Conservation (phyloP, 441 rosid genomes). For the Brassica balearica region DNA sequence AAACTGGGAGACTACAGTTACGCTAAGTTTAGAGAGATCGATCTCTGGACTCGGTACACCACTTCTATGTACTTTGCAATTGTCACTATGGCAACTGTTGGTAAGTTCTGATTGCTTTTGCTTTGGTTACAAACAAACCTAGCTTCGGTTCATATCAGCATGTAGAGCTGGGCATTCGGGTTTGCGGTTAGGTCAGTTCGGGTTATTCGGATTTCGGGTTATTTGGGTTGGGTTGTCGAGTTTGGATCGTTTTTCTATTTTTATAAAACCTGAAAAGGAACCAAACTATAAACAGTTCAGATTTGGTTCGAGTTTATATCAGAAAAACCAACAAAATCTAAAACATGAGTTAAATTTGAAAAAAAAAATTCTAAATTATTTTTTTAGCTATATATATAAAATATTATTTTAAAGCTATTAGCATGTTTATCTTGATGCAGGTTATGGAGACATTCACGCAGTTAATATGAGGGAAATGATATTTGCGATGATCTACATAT, state of each 20-base stretch:
- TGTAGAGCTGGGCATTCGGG: constrained; percentile 42
- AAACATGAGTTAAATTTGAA: too few species aligned
- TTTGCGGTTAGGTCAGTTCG: constrained; percentile 57
- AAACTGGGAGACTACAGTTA: constrained; percentile 62
- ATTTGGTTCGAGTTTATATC: background rate
- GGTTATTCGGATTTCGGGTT: background rate
- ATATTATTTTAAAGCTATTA: constrained; percentile 42
- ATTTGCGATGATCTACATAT: constrained; percentile 65
- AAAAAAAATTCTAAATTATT: background rate
- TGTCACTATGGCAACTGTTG: constrained; percentile 80
- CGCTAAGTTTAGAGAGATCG: constrained; percentile 60
- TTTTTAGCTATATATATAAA: too few species aligned
- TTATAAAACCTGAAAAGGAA: too few species aligned
- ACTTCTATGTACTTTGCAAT: constrained; percentile 70
- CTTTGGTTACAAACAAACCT: background rate
- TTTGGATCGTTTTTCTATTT: too few species aligned
- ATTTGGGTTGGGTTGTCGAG: constrained; percentile 56
- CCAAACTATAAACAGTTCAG: background rate
- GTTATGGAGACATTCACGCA: constrained; percentile 78
- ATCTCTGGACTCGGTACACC: constrained; percentile 61
- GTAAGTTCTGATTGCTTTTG: constrained; percentile 42
- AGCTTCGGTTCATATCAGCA: background rate
- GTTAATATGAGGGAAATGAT: constrained; percentile 74
- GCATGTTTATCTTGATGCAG: constrained; percentile 49
- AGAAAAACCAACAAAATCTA: background rate